Conservation (phyloP, 1,139 yeast genomes). For the Dujonia santamariae region DNA sequence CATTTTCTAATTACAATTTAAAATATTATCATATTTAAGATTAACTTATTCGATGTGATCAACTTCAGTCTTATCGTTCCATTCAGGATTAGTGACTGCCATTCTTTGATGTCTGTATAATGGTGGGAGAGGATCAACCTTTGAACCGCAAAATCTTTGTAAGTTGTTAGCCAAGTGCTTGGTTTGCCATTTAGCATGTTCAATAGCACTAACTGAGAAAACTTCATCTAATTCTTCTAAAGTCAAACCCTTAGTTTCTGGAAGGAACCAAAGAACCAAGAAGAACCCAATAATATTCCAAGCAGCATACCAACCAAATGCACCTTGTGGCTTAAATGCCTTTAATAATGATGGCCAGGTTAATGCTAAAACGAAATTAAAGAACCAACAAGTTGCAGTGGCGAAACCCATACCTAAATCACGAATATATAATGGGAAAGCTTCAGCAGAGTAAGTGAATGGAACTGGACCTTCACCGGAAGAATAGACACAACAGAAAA, state of each 20-base stretch:
- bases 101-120: conserved; percentile 53
- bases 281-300: conserved; percentile 80
- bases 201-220: conserved; percentile 52
- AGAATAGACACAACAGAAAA: conserved; percentile 72
- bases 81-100: conserved; percentile 58
- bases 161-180: conserved; percentile 40
- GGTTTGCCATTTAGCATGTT: conserved; percentile 57
- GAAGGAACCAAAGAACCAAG: conserved; percentile 61
- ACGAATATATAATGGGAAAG: conserved; percentile 80
- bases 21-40: too few species aligned
- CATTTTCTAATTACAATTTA: too few species aligned
- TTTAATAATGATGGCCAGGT: conserved; percentile 76
- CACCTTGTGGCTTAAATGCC: conserved; percentile 76
- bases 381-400: conserved; percentile 83
- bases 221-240: conserved; percentile 73
- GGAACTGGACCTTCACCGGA: conserved; percentile 92
- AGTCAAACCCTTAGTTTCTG: conserved; percentile 68
- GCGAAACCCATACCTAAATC: conserved; percentile 86
- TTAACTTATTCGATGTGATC: conserved; percentile 43
- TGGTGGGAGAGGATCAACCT: conserved; percentile 49
- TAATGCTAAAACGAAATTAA: conserved; percentile 74
- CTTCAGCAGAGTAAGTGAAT: conserved; percentile 85
- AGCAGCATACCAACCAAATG: conserved; percentile 86
- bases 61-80: conserved; percentile 58
- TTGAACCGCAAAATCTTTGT: conserved; percentile 42